Evolutionary conservation across 768 basidiomycete genomes (phyloP).

Genomic region (Tricholoma terreum): DNA sequence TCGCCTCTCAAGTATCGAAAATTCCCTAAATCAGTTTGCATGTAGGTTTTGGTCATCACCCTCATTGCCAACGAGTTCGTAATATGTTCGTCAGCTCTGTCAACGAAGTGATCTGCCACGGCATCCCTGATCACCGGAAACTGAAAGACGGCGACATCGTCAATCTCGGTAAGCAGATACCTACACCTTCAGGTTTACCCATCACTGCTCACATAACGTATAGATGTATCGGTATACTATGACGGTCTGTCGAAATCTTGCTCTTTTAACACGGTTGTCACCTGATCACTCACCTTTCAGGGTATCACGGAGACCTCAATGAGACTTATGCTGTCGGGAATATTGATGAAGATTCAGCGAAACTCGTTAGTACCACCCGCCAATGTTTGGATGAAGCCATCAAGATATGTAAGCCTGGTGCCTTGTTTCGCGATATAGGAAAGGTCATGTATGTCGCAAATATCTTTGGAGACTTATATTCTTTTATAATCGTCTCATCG

Average conservation of each 20-base stretch:
- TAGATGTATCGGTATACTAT: conserved; percentile 80
- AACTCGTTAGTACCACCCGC: conserved; percentile 79
- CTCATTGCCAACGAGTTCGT: conserved; percentile 1
- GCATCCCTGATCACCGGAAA: conserved; percentile 85
- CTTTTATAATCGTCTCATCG: conserved; percentile 4
- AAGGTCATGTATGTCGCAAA: conserved; percentile 69
- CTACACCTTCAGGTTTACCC: not conserved
- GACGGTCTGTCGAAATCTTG: conserved; percentile 46
- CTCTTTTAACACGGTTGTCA: not conserved
- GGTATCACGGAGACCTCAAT: conserved; percentile 91
- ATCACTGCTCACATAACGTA: not conserved
- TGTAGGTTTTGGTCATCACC: conserved; percentile 48
- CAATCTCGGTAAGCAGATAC: conserved; percentile 69
- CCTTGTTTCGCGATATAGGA: conserved; percentile 84
- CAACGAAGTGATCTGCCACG: conserved; percentile 97
- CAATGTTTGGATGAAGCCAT: conserved; percentile 88
- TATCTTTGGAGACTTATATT: conserved; percentile 1
- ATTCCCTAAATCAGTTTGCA: conserved; percentile 97
- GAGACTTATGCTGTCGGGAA: conserved; percentile 89
- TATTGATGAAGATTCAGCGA: conserved; percentile 79
- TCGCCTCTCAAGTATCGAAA: conserved; percentile 88
- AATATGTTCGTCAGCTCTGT: conserved; percentile 54
- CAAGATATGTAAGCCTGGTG: conserved; percentile 89
- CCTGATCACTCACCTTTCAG: conserved; percentile 31
- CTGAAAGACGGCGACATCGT: conserved; percentile 92